Conservation (phyloP, 345 rosid genomes). For the Leavenworthia alabamica region DNA sequence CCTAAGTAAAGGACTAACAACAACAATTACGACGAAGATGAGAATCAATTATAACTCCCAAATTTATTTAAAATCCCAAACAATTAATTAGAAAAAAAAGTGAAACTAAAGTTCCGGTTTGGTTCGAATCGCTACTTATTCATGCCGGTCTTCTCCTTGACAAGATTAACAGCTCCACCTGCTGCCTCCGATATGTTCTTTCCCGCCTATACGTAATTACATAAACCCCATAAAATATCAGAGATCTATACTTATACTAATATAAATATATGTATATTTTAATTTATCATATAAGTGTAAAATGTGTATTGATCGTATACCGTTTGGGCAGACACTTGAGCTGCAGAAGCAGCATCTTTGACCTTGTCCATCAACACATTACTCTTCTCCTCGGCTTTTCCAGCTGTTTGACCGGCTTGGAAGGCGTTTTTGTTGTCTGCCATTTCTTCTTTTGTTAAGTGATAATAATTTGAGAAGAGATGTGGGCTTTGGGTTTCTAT, state of each 20-base stretch:
- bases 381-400: conserved; percentile 53
- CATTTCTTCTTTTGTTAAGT: no score
- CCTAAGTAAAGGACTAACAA: neutral
- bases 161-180: conserved; percentile 55
- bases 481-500: no score
- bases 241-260: neutral
- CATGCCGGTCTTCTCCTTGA: conserved; percentile 52
- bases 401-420: conserved; percentile 51
- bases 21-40: neutral
- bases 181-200: conserved; percentile 44
- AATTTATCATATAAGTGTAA: no score
- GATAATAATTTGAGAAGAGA: no score
- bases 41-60: conserved; percentile 14
- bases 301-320: conserved; percentile 24
- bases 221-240: neutral
- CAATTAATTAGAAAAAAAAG: conserved; percentile 2
- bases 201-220: conserved; percentile 40
- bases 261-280: neutral
- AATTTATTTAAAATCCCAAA: conserved; percentile 10
- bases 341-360: conserved; percentile 42
- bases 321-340: conserved; percentile 40
- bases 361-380: conserved; percentile 45
- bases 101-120: neutral
- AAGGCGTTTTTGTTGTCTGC: conserved; percentile 43
- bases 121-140: conserved; percentile 21